Evolutionary conservation across 1,139 yeast species (phyloP), one percentile per base, ranked within the genome.

Genomic region (Blastobotrys persicus): DNA sequence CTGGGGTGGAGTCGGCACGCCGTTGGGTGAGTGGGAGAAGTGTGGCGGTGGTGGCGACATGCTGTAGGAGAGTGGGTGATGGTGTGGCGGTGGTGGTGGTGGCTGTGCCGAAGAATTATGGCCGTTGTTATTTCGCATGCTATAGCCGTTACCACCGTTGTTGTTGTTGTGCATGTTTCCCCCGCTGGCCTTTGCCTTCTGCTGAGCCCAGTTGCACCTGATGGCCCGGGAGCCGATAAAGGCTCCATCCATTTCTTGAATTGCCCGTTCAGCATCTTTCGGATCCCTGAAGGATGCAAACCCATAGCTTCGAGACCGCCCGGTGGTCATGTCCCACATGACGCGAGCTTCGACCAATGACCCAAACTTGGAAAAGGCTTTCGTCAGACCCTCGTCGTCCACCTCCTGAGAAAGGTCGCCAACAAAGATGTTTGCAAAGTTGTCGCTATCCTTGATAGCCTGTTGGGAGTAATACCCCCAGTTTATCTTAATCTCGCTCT

Each of bases 321-420:
- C 91, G 18, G 95, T 86, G 64, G 85, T 91, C 95, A 88, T 88
- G 67, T 89, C 96, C 96, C 96, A 88, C 96, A 89, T 89, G 35
- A 89, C 96, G 59, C 88, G 91, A 14, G 96, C 96, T 64, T 88
- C 95, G 46, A 81, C 73, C 60, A 86, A 72, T 3, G 89, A 78
- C 17, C 73, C 73, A 65, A 80, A 86, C 49, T 72, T 72, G n/a
- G 73, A 60, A 64, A 89, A 89, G 5, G 86, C 76, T 43, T 67
- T 71, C 47, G 73, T 74, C 56, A 89, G 74, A 16, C 78, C 67
- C 57, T 85, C 95, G 66, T 89, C 96, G 62, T 86, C 83, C 35
- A 89, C 85, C 59, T 89, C 96, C 9, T 85, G 76, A 33, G 88
- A 81, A 60, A 89, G 75, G 66, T 89, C 96, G 48, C 97, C 96